Base-by-base conservation (phyloP, 306 rosid genomes). In the Cucumis melo region DNA sequence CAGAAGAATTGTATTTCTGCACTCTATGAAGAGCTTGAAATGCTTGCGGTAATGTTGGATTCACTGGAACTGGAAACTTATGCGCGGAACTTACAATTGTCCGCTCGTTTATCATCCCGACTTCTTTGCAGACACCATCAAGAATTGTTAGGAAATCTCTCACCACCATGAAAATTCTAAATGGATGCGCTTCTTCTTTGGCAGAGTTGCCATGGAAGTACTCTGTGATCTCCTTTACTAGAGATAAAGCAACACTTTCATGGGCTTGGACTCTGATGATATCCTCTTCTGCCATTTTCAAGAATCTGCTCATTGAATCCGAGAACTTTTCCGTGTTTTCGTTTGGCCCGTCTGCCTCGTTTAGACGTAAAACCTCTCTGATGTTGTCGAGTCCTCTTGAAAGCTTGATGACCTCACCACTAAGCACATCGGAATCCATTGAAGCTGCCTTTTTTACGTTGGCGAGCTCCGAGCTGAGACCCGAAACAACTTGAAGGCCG, bases 151-250 rank as follows among this genome's bases (percentile, higher is more conserved):
- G 86, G 55, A 94, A 92, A 83, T 94, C 97, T 80, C 99, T 83
- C 50, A 94, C 99, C 66, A 94, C 97, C 91, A 86, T 73, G 88
- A 92, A 94, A 78, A 94, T 94, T 87, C 99, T 85, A 66, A 92
- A 92, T 0, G 99, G 99, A 83, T 94, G 97, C 84, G 99, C 97
- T 82, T 92, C 99, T 91, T 92, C 99, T 81, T 85, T 94, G 0
- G 99, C 80, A 10, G 90, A 89, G 88, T 94, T 86, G 39, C 99
- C 99, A 60, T 94, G 99, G 85, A 94, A 94, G 77, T 94, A 94
- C 83, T 92, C 97, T 0, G 99, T 92, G 44, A 94, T 90, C 87
- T 94, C 99, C 86, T 90, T 94, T 82, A 94, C 99, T 19, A 94
- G 84, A 20, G 96, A 87, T 59, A 94, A 2, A 7, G 96, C 95